Base-by-base conservation (phyloP, 805 yeast species). In the Sugiyamaella boreocaroliniensis region DNA sequence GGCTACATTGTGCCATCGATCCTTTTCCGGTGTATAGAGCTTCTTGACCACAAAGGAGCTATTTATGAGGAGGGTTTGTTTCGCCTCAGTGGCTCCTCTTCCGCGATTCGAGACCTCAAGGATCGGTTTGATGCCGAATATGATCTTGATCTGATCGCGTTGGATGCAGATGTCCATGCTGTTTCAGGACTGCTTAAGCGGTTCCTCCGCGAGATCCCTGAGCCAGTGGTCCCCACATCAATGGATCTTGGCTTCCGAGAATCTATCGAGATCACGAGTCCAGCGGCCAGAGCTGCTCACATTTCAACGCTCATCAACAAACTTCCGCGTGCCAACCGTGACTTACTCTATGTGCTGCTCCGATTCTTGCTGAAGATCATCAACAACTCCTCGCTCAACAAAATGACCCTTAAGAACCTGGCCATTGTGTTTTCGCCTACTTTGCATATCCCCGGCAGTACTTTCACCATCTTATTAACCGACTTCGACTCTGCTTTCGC, bases 31-130 rank as follows among this genome's bases (percentile, higher is more conserved):
- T 89, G 96, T 63, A 63, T 90, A 34, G 85, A 80, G 52, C 86
- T 77, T 58, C 72, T 92, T 48, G 75, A 76, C 48, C 76, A 73
- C 40, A 77, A 82, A 22, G 81, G 83, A 19, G 96, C 95, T 0
- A 73, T 83, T n/a, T 78, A 78, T 56, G 93, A 88, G 66, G 96
- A 89, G 63, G 99, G 99, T 10, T 79, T 92, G 2, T 93, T 93
- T 72, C 76, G 99, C 56, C 72, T 89, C 53, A 87, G 90, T 68
- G 98, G 98, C 3, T 87, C 95, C 40, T 85, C 89, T 52, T 77
- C 89, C 1, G 76, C 84, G 49, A 88, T 87, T 41, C 80, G 83
- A 57, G 78, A 74, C 42, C 74, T 87, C 54, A 86, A 83, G 61
- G 86, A 80, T 46, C 74, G 71, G 46, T 92, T 86, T 71, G 87